A percentile compares a stretch with the other conserved stretches of the same genome.
Evolutionary conservation across 345 rosid species (phyloP).

Genomic region (Rubroshorea leprosula): DNA sequence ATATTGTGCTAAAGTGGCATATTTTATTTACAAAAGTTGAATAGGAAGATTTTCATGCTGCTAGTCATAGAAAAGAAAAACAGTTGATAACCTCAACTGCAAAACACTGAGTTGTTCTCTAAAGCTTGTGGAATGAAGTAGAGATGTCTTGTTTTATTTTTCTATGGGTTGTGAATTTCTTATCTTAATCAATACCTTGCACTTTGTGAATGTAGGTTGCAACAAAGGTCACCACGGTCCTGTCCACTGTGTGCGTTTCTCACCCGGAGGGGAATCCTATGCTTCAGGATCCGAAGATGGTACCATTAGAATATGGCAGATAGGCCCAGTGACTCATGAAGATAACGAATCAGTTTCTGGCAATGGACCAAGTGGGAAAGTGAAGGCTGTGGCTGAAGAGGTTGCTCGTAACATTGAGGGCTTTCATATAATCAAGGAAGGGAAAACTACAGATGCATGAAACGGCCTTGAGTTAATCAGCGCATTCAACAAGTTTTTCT

Average conservation of each 20-base stretch:
- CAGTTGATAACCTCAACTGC: no score
- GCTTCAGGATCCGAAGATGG: constrained; percentile 99
- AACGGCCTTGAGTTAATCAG: no score
- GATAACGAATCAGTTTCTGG: constrained; percentile 22
- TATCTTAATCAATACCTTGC: constrained; percentile 8
- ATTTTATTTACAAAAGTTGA: no score
- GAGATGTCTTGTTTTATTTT: no score
- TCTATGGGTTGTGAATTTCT: no score
- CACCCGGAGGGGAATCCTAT: constrained; percentile 92
- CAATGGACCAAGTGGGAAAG: constrained; percentile 31
- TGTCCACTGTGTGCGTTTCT: constrained; percentile 82
- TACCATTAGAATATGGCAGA: constrained; percentile 61
- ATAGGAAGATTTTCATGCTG: no score
- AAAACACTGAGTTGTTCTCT: no score
- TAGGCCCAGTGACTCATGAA: constrained; percentile 31
- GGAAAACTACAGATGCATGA: neutral
- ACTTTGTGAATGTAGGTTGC: constrained; percentile 54
- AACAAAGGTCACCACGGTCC: constrained; percentile 99
- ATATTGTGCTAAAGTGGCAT: no score
- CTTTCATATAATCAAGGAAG: constrained; percentile 3
- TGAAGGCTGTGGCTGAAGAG: constrained; percentile 23
- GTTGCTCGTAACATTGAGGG: constrained; percentile 4
- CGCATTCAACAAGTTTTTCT: no score
- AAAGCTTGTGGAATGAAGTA: no score
- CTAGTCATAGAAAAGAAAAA: no score